phyloP scores from a whole-genome alignment of 176 grass and related monocot species.

The Musa schizocarpa region DNA sequence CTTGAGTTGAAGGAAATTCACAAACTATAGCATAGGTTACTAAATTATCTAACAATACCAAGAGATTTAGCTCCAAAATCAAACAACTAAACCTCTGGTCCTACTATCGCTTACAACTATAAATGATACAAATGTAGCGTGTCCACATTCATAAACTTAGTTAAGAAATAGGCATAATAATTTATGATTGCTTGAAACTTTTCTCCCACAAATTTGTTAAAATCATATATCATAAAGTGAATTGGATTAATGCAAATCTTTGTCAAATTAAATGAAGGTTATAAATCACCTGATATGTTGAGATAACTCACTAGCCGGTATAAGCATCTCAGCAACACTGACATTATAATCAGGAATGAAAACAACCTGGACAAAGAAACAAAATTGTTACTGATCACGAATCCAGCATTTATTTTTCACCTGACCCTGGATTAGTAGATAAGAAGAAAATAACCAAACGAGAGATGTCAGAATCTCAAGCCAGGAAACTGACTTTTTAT shows the following conservation, averaged over 20 bases:
- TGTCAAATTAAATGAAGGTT: neutral
- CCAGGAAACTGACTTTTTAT: no score
- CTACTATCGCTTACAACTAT: neutral
- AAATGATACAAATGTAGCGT: neutral
- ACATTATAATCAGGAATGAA: slow-evolving; percentile 99
- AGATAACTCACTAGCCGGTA: slow-evolving; percentile 96
- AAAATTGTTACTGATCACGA: slow-evolving; percentile 25
- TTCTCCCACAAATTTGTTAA: no score
- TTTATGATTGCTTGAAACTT: no score
- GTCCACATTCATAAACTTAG: no score
- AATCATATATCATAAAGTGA: no score
- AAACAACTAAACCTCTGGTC: neutral
- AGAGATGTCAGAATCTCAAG: no score
- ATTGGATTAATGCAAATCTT: no score
- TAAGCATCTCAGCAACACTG: slow-evolving; percentile 78
- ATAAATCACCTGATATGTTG: slow-evolving; percentile 81
- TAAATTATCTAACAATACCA: neutral
- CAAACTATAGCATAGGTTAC: neutral
- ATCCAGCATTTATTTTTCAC: neutral
- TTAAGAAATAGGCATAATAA: no score
- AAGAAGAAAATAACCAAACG: no score
- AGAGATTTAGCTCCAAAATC: neutral
- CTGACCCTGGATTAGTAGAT: no score
- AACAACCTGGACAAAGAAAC: slow-evolving; percentile 62
- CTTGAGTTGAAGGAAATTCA: neutral